A percentile compares a stretch with the other conserved stretches of the same genome.
phyloP scores from a whole-genome alignment of 495 filamentous ascomycete genomes.

The Penicillium atrosanguineum region DNA sequence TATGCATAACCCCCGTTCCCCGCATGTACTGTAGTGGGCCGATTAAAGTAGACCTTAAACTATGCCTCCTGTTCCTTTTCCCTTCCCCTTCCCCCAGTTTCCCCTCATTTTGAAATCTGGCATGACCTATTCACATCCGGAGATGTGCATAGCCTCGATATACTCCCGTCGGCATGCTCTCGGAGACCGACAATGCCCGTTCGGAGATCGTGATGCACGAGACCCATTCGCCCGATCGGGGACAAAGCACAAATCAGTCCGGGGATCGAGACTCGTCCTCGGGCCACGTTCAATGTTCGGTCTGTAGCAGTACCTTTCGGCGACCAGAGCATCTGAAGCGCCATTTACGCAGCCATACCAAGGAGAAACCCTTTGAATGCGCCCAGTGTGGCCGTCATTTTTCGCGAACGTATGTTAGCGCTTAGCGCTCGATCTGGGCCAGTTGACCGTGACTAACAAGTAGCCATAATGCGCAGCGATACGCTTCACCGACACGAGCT shows the following conservation, averaged over 20 bases:
- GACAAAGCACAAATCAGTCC: slow-evolving; percentile 3
- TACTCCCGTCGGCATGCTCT: slow-evolving; percentile 30
- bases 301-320: slow-evolving; percentile 59
- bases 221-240: background rate
- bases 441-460: background rate
- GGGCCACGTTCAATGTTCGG: slow-evolving; percentile 42
- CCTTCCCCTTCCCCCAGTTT: background rate
- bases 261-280: slow-evolving; percentile 21
- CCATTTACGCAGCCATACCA: slow-evolving; percentile 68
- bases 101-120: slow-evolving; percentile 14
- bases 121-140: background rate
- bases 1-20: background rate
- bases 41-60: slow-evolving; percentile 1
- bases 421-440: background rate
- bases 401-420: slow-evolving; percentile 49
- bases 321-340: slow-evolving; percentile 70
- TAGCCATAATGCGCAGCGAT: slow-evolving; percentile 33
- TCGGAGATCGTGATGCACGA: slow-evolving; percentile 14
- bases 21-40: slow-evolving; percentile 13
- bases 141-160: slow-evolving; percentile 19
- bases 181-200: slow-evolving; percentile 28
- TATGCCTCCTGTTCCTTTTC: background rate
- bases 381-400: slow-evolving; percentile 65
- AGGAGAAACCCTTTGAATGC: slow-evolving; percentile 69
- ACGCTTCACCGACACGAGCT: slow-evolving; percentile 56